Base-by-base conservation (phyloP, 1,284 basidiomycete species). In the Microbotryomycetes sp. region DNA sequence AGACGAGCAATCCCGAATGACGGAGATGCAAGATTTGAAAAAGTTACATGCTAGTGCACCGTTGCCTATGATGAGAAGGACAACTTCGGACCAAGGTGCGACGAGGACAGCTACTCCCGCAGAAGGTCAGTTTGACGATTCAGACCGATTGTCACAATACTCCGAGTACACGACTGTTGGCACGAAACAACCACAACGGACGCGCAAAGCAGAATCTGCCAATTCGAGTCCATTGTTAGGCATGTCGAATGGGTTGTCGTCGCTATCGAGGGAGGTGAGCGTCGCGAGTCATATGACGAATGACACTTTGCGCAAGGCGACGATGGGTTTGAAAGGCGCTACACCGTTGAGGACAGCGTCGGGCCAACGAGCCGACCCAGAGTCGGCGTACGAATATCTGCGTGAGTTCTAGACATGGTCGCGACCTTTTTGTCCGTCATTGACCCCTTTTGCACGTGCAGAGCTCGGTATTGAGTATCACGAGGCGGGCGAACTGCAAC, bases 381-480 rank as follows among this genome's bases (percentile, higher is more conserved):
- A 52, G 7, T 27, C 59, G 28, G 46, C 64, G 3, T 63, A 68
- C 9, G 66, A 68, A 31, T 68, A 49, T 35, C 41, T 68, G 4
- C 64, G 66, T 68, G 24, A 26, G 66, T 59, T 57, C 35, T 41
- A 18, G 9, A 9, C 35, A 41, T 41, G 11, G 18, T 41, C 18
- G 35, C 11, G 18, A 41, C 9, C 11, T 18, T 11, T 11, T n/a
- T 11, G 9, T 41, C 9, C 35, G 35, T 5, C 6, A 9, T 52
- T 56, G 45, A 31, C 16, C 6, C 15, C 1, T 4, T 31, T 21
- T 13, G 4, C 6, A 23, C 4, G 0, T 41, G 50, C 62, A 68
- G 66, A 87, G 63, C 78, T 88, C 6, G 90, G 90, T 3, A 92
- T 93, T 69, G 78, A 82, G 63, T 82, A 85, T 69, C 91, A 93